Base-by-base conservation (phyloP, 2,329 filamentous ascomycete species). In the Calonectria pseudoturangicola region DNA sequence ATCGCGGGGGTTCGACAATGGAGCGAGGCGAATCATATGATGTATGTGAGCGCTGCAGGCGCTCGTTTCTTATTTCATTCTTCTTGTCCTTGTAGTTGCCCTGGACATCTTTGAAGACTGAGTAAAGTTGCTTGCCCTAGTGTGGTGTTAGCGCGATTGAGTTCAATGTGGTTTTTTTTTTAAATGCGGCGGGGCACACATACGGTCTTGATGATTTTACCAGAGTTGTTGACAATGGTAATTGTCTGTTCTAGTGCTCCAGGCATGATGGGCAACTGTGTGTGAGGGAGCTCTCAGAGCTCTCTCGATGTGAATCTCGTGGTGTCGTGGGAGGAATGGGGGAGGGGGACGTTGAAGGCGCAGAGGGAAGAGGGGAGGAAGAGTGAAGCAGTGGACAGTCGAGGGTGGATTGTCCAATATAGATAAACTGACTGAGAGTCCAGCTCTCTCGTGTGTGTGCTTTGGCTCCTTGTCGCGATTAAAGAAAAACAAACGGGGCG, bases 71-170 rank as follows among this genome's bases (percentile, higher is more conserved):
- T 79, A 98, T 89, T 77, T 95, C 92, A 8, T 94, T 93, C 84
- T 97, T 98, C 81, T 94, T 94, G 81, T 98, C 95, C 70, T 93
- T 90, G 85, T 98, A 98, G 71, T 94, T 94, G 67, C 93, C 92
- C 82, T 95, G 95, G 75, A 96, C 96, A 82, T 98, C 95, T 83
- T 95, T 98, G 89, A 98, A 97, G 81, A 98, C 93, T 82, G 92
- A 93, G 81, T 97, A 91, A 28, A 98, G 88, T 79, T 98, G 94
- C 86, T 97, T 98, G 81, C 95, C 95, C 95, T 97, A 33, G 6
- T 36, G 33, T 12, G 54, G 81, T 28, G 71, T 54, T 6, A 45
- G 21, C 54, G 58, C 64, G 33, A 63, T 27, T 65, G n/a, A 54
- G 75, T 79, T 25, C 30, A 56, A 36, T 15, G 9, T 33, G 30